Percentiles rank a stretch among this genome's conserved stretches.
Conservation (phyloP, 352 stramenopile genomes). For the Pythium utonaiense region DNA sequence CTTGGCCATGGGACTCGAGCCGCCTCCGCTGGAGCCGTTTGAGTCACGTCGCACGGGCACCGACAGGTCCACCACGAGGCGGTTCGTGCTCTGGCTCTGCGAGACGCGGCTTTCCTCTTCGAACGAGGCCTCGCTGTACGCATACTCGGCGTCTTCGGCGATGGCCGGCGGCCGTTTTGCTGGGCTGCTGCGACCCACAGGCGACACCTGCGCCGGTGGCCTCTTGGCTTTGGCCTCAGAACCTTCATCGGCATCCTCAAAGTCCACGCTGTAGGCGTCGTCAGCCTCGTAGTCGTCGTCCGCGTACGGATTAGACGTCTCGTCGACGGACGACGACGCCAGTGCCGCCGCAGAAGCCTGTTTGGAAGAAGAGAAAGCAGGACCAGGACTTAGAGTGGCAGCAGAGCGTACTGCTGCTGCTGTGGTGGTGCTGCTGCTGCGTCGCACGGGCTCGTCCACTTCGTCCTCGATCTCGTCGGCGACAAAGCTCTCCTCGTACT, state of each 20-base stretch:
- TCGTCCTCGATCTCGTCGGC: constrained; percentile 57
- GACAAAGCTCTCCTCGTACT: constrained; percentile 38
- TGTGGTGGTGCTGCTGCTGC: background rate
- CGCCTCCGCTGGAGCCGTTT: constrained; percentile 22
- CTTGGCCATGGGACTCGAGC: constrained; percentile 14
- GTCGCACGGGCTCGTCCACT: constrained; percentile 11
- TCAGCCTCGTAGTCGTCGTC: constrained; percentile 40
- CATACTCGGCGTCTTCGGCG: constrained; percentile 37
- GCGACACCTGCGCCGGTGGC: background rate
- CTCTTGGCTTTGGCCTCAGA: constrained; percentile 5
- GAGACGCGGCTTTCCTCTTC: constrained; percentile 61
- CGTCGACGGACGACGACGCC: background rate
- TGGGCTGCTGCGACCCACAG: background rate
- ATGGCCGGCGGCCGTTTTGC: constrained; percentile 16
- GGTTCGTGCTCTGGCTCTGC: constrained; percentile 36
- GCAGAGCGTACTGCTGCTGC: background rate
- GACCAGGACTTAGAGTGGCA: constrained; percentile 12
- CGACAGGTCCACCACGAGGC: constrained; percentile 58
- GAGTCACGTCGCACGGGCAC: constrained; percentile 43
- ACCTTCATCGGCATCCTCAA: constrained; percentile 50
- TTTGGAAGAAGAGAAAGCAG: constrained; percentile 12
- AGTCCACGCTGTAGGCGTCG: constrained; percentile 63
- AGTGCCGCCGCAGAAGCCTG: background rate
- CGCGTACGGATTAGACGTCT: constrained; percentile 19
- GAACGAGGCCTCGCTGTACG: constrained; percentile 60